A percentile compares a stretch with the other conserved stretches of the same genome.
Conservation (phyloP, 441 rosid species). For the Jatropha multifida region DNA sequence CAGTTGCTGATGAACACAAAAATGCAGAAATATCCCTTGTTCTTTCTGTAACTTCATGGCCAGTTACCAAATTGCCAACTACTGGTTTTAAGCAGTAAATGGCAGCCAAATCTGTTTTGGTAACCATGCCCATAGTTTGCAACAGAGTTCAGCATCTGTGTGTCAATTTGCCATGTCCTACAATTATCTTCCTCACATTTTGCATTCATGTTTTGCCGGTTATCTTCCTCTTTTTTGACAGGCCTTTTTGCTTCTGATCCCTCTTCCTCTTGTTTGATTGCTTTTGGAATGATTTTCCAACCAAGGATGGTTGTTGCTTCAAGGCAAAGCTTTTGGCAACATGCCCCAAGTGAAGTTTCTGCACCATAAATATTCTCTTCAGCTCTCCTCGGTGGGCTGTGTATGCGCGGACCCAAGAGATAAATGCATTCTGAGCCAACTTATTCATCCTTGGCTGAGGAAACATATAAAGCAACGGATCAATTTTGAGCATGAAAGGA, state of each 20-base stretch:
- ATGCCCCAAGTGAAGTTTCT: slow-evolving; percentile 94
- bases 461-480: slow-evolving; percentile 14
- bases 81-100: not conserved
- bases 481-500: slow-evolving; percentile 3
- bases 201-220: slow-evolving; percentile 27
- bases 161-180: not conserved
- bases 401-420: slow-evolving; percentile 95
- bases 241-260: slow-evolving; percentile 59
- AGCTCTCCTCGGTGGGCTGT: slow-evolving; percentile 91
- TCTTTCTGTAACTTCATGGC: not conserved
- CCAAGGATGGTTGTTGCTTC: slow-evolving; percentile 86
- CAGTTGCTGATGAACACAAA: not conserved
- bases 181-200: slow-evolving; percentile 3
- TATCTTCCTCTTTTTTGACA: slow-evolving; percentile 37
- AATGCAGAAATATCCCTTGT: not conserved
- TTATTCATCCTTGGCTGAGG: slow-evolving; percentile 61
- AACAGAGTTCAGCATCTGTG: slow-evolving; percentile 1
- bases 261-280: slow-evolving; percentile 79
- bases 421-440: slow-evolving; percentile 76
- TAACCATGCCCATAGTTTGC: not conserved
- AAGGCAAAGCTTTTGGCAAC: slow-evolving; percentile 94
- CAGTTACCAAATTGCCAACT: not conserved
- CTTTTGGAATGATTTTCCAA: slow-evolving; percentile 62
- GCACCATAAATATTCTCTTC: slow-evolving; percentile 78
- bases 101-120: not conserved